Evolutionary conservation across 257 asterid genomes (phyloP).

Genomic region (Orobanche coerulescens): DNA sequence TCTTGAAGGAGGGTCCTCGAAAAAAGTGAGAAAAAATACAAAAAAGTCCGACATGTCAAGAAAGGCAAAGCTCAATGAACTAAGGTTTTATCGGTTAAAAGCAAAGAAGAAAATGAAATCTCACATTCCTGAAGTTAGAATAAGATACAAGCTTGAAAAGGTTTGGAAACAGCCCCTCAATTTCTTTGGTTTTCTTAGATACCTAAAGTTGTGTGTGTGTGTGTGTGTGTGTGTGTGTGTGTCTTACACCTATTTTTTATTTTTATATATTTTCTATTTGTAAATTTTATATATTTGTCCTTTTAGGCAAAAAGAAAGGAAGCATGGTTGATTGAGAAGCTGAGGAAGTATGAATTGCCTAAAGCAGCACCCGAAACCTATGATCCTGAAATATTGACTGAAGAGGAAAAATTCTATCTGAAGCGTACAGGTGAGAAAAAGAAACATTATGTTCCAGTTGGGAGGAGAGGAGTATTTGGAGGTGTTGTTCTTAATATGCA

Average conservation of each 20-base stretch:
- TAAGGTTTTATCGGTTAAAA: constrained; percentile 74
- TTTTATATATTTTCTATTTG: background rate
- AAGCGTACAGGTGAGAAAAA: constrained; percentile 91
- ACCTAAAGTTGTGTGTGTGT: background rate
- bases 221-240: background rate
- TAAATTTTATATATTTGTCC: no score
- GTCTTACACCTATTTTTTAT: background rate
- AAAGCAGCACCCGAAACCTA: constrained; percentile 59
- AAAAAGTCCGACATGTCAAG: constrained; percentile 44
- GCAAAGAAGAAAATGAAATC: constrained; percentile 96
- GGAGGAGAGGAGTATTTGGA: constrained; percentile 96
- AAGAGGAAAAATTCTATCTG: constrained; percentile 84
- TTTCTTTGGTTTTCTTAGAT: background rate
- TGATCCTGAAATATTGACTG: constrained; percentile 93
- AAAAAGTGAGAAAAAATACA: constrained; percentile 25
- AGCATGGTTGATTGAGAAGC: constrained; percentile 87
- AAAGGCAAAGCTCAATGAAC: constrained; percentile 76
- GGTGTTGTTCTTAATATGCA: constrained; percentile 98
- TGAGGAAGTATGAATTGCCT: constrained; percentile 67
- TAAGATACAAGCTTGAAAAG: constrained; percentile 90
- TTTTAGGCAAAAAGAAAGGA: constrained; percentile 87
- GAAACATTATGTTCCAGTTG: constrained; percentile 80
- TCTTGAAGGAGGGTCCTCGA: constrained; percentile 23
- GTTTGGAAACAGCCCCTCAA: constrained; percentile 27
- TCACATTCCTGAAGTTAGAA: constrained; percentile 92